These are phyloP conservation scores for Apostasia ramifera DNA, from an alignment of 106 monocot genomes.

Conservation along the genomic window DNA sequence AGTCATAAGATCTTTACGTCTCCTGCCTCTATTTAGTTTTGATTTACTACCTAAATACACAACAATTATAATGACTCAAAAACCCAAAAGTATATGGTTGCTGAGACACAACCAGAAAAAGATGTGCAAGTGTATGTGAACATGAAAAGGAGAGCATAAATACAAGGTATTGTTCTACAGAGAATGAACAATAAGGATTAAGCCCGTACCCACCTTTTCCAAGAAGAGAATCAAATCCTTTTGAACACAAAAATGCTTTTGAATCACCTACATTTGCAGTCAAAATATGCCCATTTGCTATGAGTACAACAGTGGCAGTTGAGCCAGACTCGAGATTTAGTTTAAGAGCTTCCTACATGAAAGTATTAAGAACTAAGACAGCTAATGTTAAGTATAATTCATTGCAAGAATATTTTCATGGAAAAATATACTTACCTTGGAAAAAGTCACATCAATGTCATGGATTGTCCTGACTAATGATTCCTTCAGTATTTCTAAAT, in stretches of 20 bases:
- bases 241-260: conserved; percentile 77
- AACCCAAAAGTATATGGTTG: neutral
- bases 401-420: neutral
- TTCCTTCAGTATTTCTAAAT: conserved; percentile 72
- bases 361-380: neutral
- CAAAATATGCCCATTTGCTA: conserved; percentile 66
- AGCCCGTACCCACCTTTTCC: conserved; percentile 27
- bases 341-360: conserved; percentile 64
- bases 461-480: conserved; percentile 67
- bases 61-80: neutral
- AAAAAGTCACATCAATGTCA: conserved; percentile 86
- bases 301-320: conserved; percentile 75
- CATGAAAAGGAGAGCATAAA: neutral
- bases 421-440: conserved; percentile 37
- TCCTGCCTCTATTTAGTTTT: conserved; percentile 26
- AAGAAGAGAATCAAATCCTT: conserved; percentile 20
- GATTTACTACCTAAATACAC: conserved; percentile 20
- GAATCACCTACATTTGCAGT: conserved; percentile 85
- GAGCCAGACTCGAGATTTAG: conserved; percentile 62
- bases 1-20: conserved; percentile 16
- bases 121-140: neutral
- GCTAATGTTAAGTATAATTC: neutral
- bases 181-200: too few relatives aligned
- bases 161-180: too few relatives aligned
- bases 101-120: neutral